Base-by-base conservation (phyloP, 2,329 filamentous ascomycete species). In the Coniochaeta sp. region DNA sequence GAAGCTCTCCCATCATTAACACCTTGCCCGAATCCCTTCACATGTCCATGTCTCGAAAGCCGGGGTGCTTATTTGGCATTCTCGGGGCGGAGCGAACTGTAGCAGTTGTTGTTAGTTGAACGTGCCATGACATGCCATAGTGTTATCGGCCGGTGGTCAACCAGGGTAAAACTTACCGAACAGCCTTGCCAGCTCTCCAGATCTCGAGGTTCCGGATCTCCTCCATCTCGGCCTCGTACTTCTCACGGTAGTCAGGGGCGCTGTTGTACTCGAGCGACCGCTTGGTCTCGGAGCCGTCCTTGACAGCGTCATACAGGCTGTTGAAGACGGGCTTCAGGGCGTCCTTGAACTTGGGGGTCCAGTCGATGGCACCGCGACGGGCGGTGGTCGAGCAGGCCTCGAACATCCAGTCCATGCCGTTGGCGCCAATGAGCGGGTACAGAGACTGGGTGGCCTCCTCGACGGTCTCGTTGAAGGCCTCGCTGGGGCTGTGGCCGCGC, bases 341-440 rank as follows among this genome's bases (percentile, higher is more conserved):
- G 69, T 93, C 90, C 90, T 97, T 97, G 91, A 99, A 99, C 76
- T 85, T 85, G 78, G 89, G 88, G 76, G 89, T 93, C 95, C 95
- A 99, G 86, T 99, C 95, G 76, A 99, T 96, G 80, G 95, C 95
- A 79, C 95, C 95, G 75, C 95, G 93, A 74, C 95, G 91, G 74
- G 95, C 95, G 62, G 95, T 99, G 75, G 95, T 99, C 66, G 93
- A 98, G 90, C 95, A 99, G 69, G 95, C 95, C 77, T 93, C 93
- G 84, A 96, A 99, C 95, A 99, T 99, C 92, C 96, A 99, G 85
- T 99, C 95, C 95, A 99, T 98, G 74, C 95, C 95, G 81, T 98
- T 90, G 80, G 86, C 87, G 74, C 93, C 95, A 73, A 99, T 99
- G 74, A 99, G 85, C 66, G 95, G 95, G 86, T 99, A 99, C 74